These are phyloP conservation scores for Thielaviopsis ethacetica DNA, from an alignment of 2,329 filamentous ascomycete species.

Conservation along the genomic window DNA sequence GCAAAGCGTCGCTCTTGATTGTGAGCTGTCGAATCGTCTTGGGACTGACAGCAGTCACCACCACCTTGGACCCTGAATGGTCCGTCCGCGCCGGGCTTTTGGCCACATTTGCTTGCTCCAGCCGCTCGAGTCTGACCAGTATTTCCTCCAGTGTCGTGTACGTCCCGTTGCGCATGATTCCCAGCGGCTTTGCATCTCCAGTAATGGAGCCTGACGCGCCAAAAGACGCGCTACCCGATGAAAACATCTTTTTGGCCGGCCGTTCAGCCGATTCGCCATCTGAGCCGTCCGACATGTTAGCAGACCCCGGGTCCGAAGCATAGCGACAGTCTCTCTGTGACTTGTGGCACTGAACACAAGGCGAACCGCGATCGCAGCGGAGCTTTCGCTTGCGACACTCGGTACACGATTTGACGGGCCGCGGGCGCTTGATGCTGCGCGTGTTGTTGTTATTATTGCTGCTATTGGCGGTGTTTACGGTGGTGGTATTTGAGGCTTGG, in stretches of 20 bases:
- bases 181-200: background rate
- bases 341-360: constrained; percentile 42
- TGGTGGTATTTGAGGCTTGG: background rate
- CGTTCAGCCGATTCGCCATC: constrained; percentile 21
- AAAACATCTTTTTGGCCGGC: constrained; percentile 17
- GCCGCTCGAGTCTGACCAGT: constrained; percentile 31
- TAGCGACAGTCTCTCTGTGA: constrained; percentile 38
- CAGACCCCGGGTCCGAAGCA: constrained; percentile 29
- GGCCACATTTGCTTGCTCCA: constrained; percentile 33
- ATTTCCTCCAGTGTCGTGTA: constrained; percentile 30
- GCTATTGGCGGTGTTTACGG: background rate
- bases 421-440: constrained; percentile 33
- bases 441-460: constrained; percentile 1
- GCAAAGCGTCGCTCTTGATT: constrained; percentile 29
- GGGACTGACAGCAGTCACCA: constrained; percentile 22
- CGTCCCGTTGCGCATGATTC: constrained; percentile 14
- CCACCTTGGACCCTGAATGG: constrained; percentile 10
- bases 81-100: constrained; percentile 26
- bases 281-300: constrained; percentile 32
- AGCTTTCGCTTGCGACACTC: constrained; percentile 42
- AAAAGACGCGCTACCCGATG: background rate
- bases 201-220: background rate
- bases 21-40: constrained; percentile 33
- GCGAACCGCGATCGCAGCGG: constrained; percentile 37
- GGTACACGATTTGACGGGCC: constrained; percentile 39